Percentiles rank a stretch among this genome's conserved stretches.
Conservation (phyloP, 2,329 filamentous ascomycete genomes). For the Exophiala calicioides region DNA sequence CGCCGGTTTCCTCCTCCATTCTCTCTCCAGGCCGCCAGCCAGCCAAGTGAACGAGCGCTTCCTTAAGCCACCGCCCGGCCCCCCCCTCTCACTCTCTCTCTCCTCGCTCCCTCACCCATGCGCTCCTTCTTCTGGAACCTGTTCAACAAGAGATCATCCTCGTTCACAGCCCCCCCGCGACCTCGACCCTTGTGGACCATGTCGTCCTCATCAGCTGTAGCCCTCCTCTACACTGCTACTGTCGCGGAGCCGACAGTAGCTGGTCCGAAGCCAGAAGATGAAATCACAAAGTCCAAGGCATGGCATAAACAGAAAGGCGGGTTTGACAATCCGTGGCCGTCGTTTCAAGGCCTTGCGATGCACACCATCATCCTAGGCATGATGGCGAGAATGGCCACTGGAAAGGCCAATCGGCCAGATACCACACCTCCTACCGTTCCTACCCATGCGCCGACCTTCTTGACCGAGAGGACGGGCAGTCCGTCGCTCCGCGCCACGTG, state of each 20-base stretch:
- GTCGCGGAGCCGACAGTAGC: conserved; percentile 38
- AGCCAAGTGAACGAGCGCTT: too few relatives aligned
- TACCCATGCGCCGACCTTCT: conserved; percentile 67
- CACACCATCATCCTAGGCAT: conserved; percentile 24
- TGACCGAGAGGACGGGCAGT: conserved; percentile 57
- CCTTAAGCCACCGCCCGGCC: not conserved
- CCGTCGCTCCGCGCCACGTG: conserved; percentile 77
- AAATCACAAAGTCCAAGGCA: conserved; percentile 37
- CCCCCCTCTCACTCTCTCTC: not conserved
- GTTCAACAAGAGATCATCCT: conserved; percentile 23
- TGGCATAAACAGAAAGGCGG: conserved; percentile 42
- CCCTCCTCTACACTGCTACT: conserved; percentile 45
- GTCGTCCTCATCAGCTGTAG: conserved; percentile 38
- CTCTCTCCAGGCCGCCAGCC: too few relatives aligned
- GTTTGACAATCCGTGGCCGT: conserved; percentile 50
- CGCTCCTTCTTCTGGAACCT: conserved; percentile 25
- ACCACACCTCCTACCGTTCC: conserved; percentile 66
- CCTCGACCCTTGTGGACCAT: conserved; percentile 36
- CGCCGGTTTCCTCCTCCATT: too few relatives aligned
- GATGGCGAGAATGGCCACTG: conserved; percentile 46
- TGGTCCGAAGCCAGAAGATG: conserved; percentile 42
- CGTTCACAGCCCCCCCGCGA: conserved; percentile 26
- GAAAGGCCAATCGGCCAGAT: conserved; percentile 58
- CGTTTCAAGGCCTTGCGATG: conserved; percentile 25
- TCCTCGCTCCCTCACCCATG: conserved; percentile 17